Base-by-base conservation (phyloP, 768 basidiomycete species). In the Collybiopsis luxurians region DNA sequence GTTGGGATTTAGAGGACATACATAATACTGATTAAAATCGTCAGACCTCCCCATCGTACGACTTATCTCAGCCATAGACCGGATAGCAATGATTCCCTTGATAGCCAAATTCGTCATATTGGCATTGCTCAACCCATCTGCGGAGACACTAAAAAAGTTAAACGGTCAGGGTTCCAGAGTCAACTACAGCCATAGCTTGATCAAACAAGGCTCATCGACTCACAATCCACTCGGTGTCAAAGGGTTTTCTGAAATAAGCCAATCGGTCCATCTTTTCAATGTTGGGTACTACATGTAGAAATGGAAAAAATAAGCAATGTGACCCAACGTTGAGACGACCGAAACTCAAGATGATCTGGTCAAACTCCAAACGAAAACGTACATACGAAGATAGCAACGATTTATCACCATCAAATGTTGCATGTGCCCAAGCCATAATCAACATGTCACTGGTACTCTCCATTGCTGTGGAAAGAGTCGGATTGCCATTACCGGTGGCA, bases 391-490 rank as follows among this genome's bases (percentile, higher is more conserved):
- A 26, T 13, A 73, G 38, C 34, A 70, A 51, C 1, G 61, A 59
- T 0, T 62, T 64, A 46, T 70, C 67, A 15, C 70, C 70, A 9
- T 64, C 59, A 6, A 59, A 55, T 31, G 62, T 45, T n/a, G 70
- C 69, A 53, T 75, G 67, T 1, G 72, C 65, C 36, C 63, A 57
- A 19, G 61, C 54, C 69, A 72, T 71, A 59, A 70, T 70, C 2
- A 72, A 59, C 73, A 73, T 74, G 54, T 71, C 70, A 1, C 69
- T 71, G 7, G 68, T 63, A 55, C 72, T 72, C 72, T 24, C 11
- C 2, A 17, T 42, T 21, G 40, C 40, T 12, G 1, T 12, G 26
- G 17, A 51, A 11, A 23, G 40, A 34, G 17, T 30, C 15, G 2
- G 23, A 30, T 4, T 5, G n/a, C 3, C 9, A 34, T 42, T 42